Percentiles rank a stretch among this genome's conserved stretches.
Evolutionary conservation across 306 rosid genomes (phyloP).

Genomic region (Sophora flavescens): DNA sequence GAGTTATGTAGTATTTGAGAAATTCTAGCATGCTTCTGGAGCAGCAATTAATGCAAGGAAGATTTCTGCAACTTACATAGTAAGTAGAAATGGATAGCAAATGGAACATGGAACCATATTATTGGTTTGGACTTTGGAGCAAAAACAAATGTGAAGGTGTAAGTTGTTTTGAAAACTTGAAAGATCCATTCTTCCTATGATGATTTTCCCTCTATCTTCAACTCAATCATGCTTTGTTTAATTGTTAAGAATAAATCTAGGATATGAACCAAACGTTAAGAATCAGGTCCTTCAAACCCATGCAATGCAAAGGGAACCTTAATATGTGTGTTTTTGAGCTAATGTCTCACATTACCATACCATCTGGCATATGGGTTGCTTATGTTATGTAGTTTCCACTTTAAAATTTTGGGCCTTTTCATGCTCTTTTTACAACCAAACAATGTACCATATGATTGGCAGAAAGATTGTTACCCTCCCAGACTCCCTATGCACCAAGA

Average conservation of each 20-base stretch:
- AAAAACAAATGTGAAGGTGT: background rate
- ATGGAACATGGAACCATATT: background rate
- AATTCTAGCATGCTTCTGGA: background rate
- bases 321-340: slow-evolving; percentile 2
- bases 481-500: background rate
- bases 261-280: background rate
- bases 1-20: background rate
- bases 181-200: background rate
- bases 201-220: background rate
- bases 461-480: background rate
- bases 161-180: background rate
- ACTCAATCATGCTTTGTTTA: background rate
- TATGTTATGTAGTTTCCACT: background rate
- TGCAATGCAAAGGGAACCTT: slow-evolving; percentile 6
- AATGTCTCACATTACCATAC: too few species aligned
- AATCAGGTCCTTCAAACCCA: background rate
- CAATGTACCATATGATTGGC: background rate
- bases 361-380: background rate
- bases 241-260: slow-evolving; percentile 19
- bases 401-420: background rate
- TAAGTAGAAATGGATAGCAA: background rate
- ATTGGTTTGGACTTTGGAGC: background rate
- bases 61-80: background rate
- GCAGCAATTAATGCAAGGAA: background rate
- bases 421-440: background rate